Evolutionary conservation across 345 rosid species (phyloP), one percentile per base, ranked within the genome.

Genomic region (Sapria himalayana): DNA sequence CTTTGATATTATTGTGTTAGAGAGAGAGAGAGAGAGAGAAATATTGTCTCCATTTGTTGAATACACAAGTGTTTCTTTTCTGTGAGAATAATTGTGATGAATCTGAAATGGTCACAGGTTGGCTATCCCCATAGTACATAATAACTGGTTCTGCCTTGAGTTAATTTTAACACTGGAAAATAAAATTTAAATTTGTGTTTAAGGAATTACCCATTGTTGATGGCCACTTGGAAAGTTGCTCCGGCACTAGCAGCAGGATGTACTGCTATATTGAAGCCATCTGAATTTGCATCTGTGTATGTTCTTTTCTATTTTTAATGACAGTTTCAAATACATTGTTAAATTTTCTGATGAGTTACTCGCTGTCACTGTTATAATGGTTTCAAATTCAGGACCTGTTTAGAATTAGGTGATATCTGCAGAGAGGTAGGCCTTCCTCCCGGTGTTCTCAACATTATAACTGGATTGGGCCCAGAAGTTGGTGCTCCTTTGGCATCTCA

Each of bases 191-290:
- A n/a, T 34, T 47, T 60, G 9, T 54, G 25, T 43, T 72, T 69
- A 71, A 81, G 94, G 98, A 89, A 89, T 58, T 84, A 91, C 51
- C 99, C 95, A 0, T 53, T 91, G 12, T 62, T 84, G 71, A 71
- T 91, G 93, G 92, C 95, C 36, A 53, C 71, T 40, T 84, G 99
- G 95, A 91, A 91, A 61, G 92, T 84, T 16, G 99, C 99, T 61
- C 95, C 99, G 51, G 79, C 99, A 25, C 55, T 91, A 64, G 99
- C 99, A 48, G 99, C 99, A 15, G 99, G 99, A 36, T 84, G 95
- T 56, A 50, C 92, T 4, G 92, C 95, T 15, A 66, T 84, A 67
- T 59, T 91, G 54, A 84, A 84, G 59, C 93, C 93, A 31, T 77
- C 95, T 22, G 99, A 84, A 64, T 33, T 84, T 58, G 70, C 95